Percentiles rank a stretch among this genome's conserved stretches.
Conservation (phyloP, 768 basidiomycete genomes). For the Suillus hirtellus region DNA sequence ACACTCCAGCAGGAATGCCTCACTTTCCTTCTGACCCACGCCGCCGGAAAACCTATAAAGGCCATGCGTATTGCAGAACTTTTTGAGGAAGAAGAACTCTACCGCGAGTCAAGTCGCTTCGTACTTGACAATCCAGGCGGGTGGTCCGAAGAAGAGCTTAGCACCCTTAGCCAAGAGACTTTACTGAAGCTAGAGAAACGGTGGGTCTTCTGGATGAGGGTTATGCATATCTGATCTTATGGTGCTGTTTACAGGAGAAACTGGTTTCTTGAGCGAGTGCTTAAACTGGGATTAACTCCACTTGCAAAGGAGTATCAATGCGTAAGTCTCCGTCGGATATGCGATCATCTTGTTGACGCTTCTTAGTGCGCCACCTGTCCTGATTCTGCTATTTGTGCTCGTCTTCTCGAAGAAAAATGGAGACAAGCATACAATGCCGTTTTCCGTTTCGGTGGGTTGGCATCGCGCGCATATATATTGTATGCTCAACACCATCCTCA, state of each 20-base stretch:
- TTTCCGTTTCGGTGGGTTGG: conserved; percentile 71
- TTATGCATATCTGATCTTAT: not conserved
- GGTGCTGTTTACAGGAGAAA: conserved; percentile 56
- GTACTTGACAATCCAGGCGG: conserved; percentile 91
- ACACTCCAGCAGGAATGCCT: conserved; percentile 81
- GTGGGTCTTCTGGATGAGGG: conserved; percentile 35
- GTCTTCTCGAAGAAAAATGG: conserved; percentile 92
- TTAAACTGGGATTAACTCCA: conserved; percentile 85
- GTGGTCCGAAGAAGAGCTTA: conserved; percentile 77
- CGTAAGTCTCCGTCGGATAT: conserved; percentile 43
- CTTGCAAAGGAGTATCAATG: conserved; percentile 96
- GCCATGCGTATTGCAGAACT: conserved; percentile 91
- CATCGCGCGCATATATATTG: not conserved
- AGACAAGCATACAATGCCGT: conserved; percentile 83
- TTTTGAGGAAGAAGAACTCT: conserved; percentile 87
- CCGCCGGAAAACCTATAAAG: conserved; percentile 90
- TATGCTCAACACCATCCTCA: conserved; percentile 24
- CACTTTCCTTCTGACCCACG: conserved; percentile 87
- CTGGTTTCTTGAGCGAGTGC: conserved; percentile 93
- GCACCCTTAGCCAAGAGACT: conserved; percentile 80
- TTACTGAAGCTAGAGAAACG: conserved; percentile 87
- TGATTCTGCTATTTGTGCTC: conserved; percentile 76
- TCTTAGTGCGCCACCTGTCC: conserved; percentile 80
- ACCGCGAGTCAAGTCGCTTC: conserved; percentile 87
- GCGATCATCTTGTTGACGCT: not conserved